Evolutionary conservation across 306 rosid species (phyloP).

Genomic region (barrel medic (Medicago truncatula)): MtrunA17r5.0-ANR NC_053045.1:6423501-6424000

Average conservation of each 20-base stretch:
- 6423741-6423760: constrained; percentile 72
- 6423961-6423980: constrained; percentile 86
- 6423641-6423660: constrained; percentile 52
- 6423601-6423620: background rate
- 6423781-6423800: constrained; percentile 90
- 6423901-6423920: constrained; percentile 80
- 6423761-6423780: constrained; percentile 78
- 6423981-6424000: constrained; percentile 71
- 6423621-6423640: constrained; percentile 41
- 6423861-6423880: constrained; percentile 93
- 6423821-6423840: constrained; percentile 75
- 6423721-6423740: constrained; percentile 38
- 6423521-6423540: constrained; percentile 47
- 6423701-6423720: constrained; percentile 36
- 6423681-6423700: constrained; percentile 50
- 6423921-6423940: constrained; percentile 83
- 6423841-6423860: constrained; percentile 82
- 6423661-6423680: constrained; percentile 72
- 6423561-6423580: constrained; percentile 9
- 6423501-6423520: constrained; percentile 61
- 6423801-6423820: constrained; percentile 78
- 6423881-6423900: constrained; percentile 99
- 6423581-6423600: constrained; percentile 1
- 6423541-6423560: background rate
- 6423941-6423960: constrained; percentile 93